A percentile compares a stretch with the other conserved stretches of the same genome.
These are phyloP conservation scores for Cutaneotrichosporon curvatum DNA, from an alignment of 1,284 basidiomycete genomes.

Conservation along the genomic window DNA sequence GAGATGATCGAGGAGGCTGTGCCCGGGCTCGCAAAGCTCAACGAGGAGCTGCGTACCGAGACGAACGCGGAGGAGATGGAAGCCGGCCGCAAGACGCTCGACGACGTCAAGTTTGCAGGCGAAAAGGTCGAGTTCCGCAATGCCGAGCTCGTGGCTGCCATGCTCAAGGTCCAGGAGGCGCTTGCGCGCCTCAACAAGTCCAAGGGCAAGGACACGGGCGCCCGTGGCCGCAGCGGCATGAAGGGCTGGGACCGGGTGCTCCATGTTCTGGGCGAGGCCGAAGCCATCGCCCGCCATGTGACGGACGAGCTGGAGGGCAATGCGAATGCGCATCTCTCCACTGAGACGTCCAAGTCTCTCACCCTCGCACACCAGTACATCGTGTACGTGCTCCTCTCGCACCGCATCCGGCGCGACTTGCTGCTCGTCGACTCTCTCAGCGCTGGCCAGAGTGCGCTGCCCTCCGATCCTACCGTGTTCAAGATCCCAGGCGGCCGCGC, in stretches of 20 bases:
- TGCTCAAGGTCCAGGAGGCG: constrained; percentile 74
- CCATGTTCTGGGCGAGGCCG: constrained; percentile 75
- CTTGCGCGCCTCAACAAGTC: constrained; percentile 50
- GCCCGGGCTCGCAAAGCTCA: constrained; percentile 28
- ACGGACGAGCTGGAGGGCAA: constrained; percentile 62
- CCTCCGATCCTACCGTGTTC: constrained; percentile 31
- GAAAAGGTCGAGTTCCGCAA: constrained; percentile 77
- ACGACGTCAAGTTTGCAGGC: constrained; percentile 69
- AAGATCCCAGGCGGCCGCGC: constrained; percentile 34
- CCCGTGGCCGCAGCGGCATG: constrained; percentile 31
- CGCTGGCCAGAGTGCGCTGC: constrained; percentile 38
- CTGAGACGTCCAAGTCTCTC: constrained; percentile 45
- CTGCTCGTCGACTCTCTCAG: constrained; percentile 64
- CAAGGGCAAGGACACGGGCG: constrained; percentile 40
- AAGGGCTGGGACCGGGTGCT: constrained; percentile 73
- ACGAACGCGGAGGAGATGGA: constrained; percentile 48
- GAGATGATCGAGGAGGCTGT: constrained; percentile 54
- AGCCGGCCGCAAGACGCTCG: constrained; percentile 54
- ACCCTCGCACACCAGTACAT: constrained; percentile 79
- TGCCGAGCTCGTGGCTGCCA: constrained; percentile 82
- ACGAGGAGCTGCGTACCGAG: constrained; percentile 31
- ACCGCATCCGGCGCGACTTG: constrained; percentile 79
- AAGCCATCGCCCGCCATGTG: constrained; percentile 69
- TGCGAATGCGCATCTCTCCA: constrained; percentile 30
- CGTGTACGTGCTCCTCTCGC: constrained; percentile 73